Conservation (phyloP, 495 filamentous ascomycete species). For the Mytilinidion resinicola region DNA sequence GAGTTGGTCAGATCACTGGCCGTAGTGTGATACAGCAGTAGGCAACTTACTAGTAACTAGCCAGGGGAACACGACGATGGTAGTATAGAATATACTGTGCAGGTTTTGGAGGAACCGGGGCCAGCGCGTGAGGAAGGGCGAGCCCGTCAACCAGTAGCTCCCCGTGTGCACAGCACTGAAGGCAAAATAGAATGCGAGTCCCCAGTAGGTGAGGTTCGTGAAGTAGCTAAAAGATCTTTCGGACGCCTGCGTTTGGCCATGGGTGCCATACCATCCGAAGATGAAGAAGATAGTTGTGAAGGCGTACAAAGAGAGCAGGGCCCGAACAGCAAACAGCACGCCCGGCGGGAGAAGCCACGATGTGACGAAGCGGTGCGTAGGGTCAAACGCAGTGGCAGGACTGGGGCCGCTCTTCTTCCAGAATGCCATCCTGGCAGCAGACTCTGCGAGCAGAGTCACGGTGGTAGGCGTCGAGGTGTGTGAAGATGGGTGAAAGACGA, state of each 20-base stretch:
- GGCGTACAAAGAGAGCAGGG: conserved; percentile 58
- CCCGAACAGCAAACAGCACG: conserved; percentile 52
- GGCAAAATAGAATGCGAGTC: conserved; percentile 69
- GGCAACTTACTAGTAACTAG: conserved; percentile 45
- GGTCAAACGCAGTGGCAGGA: conserved; percentile 9
- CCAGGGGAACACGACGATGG: conserved; percentile 62
- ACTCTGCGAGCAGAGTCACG: too few relatives aligned
- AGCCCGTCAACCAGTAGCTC: conserved; percentile 49
- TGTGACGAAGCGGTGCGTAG: conserved; percentile 57
- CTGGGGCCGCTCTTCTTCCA: background rate
- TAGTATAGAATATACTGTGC: conserved; percentile 61
- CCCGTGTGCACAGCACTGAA: conserved; percentile 59
- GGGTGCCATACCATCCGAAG: conserved; percentile 51
- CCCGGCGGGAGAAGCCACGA: conserved; percentile 69
- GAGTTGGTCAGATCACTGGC: background rate
- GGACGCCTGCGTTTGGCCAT: conserved; percentile 34
- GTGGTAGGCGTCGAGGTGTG: too few relatives aligned
- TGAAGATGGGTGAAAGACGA: too few relatives aligned
- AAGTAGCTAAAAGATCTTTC: conserved; percentile 67
- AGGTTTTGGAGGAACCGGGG: conserved; percentile 56
- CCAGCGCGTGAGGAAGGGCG: conserved; percentile 54
- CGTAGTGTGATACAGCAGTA: background rate
- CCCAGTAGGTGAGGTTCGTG: conserved; percentile 74
- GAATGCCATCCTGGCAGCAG: conserved; percentile 3
- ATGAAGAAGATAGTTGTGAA: conserved; percentile 66